Percentiles rank a stretch among this genome's conserved stretches.
These are phyloP conservation scores for Cyphellophora europaea DNA, from an alignment of 2,329 filamentous ascomycete species.

Conservation along the genomic window DNA sequence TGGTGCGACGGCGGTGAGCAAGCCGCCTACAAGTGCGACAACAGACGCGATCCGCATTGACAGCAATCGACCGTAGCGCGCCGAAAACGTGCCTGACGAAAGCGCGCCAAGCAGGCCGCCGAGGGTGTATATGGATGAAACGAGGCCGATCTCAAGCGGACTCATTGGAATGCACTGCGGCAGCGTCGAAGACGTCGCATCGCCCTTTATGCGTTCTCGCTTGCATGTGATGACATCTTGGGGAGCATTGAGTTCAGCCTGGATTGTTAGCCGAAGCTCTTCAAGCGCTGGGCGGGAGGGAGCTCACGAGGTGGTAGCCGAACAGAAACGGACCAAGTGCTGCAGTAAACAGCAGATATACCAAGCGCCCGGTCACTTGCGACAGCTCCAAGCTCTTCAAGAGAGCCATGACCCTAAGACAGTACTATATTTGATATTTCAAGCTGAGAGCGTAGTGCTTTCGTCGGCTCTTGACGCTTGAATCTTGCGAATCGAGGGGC, in stretches of 20 bases:
- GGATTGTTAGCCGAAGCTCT: neutral
- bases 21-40: conserved; percentile 67
- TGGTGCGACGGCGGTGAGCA: conserved; percentile 62
- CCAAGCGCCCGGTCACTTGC: conserved; percentile 50
- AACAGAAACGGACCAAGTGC: conserved; percentile 88
- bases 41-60: conserved; percentile 69
- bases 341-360: conserved; percentile 64
- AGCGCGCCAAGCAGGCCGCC: conserved; percentile 81
- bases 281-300: neutral
- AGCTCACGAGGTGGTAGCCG: conserved; percentile 75
- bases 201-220: conserved; percentile 41
- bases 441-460: no score
- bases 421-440: no score
- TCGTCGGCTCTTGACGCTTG: no score
- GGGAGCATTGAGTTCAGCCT: conserved; percentile 93
- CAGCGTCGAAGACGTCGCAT: conserved; percentile 63
- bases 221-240: conserved; percentile 88
- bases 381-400: conserved; percentile 9
- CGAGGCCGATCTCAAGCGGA: conserved; percentile 68
- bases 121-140: conserved; percentile 84
- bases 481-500: no score
- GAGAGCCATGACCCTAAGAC: conserved; percentile 11
- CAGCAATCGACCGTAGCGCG: conserved; percentile 62
- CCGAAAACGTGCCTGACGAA: conserved; percentile 67
- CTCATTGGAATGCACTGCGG: conserved; percentile 83